Base-by-base conservation (phyloP, 345 rosid species). In the Orychophragmus violaceus region DNA sequence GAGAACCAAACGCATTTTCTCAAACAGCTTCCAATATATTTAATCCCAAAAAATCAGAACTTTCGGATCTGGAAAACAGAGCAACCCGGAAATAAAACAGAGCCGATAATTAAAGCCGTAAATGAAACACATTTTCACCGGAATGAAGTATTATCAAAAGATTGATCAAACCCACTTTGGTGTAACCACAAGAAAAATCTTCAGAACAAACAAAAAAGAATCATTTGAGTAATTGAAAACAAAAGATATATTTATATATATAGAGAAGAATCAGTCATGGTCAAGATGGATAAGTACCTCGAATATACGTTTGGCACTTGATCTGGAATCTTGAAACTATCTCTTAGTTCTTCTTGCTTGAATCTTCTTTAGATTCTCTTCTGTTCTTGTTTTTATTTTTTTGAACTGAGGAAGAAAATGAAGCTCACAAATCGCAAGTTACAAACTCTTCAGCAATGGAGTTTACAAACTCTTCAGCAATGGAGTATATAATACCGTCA, bases 11-110 rank as follows among this genome's bases (percentile, higher is more conserved):
- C 17, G 19, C 59, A 36, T 72, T 58, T 18, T 16, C 24, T 28
- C 66, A 24, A 35, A 64, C 76, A 54, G 32, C 62, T 70, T 61
- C 33, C 50, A 8, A 41, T n/a, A 70, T 0, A 24, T 56, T 33
- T 44, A 4, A 42, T 32, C n/a, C 7, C 10, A 52, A 13, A 53
- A 55, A 69, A 50, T 2, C 39, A 48, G 11, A 50, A 51, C 61
- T 49, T 69, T 22, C 52, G 81, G 77, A 82, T 80, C 79, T 66
- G 72, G 29, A 51, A 51, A 78, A 62, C 69, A 70, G 74, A 68
- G 56, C 13, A 54, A 48, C 13, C 8, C 35, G 36, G 39, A 50
- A 49, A 21, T 22, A 19, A 21, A 33, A 55, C 19, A 54, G 18
- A 59, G 24, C 72, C 42, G 13, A 16, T 0, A 16, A 24, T 3